These are phyloP conservation scores for Cardamine chenopodiifolia DNA, from an alignment of 345 rosid species.

Conservation along the genomic window DNA sequence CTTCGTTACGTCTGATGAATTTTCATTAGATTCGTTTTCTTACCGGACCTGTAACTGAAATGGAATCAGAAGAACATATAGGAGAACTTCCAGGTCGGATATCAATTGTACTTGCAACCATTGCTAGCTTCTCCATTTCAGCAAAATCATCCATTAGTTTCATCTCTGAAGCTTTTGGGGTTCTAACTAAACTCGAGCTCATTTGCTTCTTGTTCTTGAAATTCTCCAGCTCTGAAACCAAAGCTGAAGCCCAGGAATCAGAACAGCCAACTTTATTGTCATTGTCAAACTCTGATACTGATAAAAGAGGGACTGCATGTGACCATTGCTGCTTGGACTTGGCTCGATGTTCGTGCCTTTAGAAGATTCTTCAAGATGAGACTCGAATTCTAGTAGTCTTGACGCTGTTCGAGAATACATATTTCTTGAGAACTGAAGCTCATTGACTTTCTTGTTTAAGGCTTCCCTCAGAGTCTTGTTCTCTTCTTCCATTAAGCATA, in stretches of 20 bases:
- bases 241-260: conserved; percentile 77
- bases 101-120: conserved; percentile 50
- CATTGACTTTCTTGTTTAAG: conserved; percentile 60
- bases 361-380: conserved; percentile 58
- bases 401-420: conserved; percentile 68
- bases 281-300: conserved; percentile 68
- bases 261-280: conserved; percentile 72
- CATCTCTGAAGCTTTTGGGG: conserved; percentile 71
- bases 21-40: conserved; percentile 42
- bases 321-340: conserved; percentile 47
- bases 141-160: conserved; percentile 91
- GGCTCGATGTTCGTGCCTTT: conserved; percentile 50
- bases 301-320: conserved; percentile 55
- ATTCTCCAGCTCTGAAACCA: conserved; percentile 75
- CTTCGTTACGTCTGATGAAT: conserved; percentile 43
- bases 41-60: conserved; percentile 42
- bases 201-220: conserved; percentile 59
- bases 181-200: conserved; percentile 47
- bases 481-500: conserved; percentile 73
- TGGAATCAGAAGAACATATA: conserved; percentile 37
- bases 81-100: conserved; percentile 48
- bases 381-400: conserved; percentile 63
- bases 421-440: conserved; percentile 71
- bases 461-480: conserved; percentile 77
- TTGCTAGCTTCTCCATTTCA: conserved; percentile 90